These are phyloP conservation scores for Chaetomium cochliodes DNA, from an alignment of 495 filamentous ascomycete species.

Conservation along the genomic window DNA sequence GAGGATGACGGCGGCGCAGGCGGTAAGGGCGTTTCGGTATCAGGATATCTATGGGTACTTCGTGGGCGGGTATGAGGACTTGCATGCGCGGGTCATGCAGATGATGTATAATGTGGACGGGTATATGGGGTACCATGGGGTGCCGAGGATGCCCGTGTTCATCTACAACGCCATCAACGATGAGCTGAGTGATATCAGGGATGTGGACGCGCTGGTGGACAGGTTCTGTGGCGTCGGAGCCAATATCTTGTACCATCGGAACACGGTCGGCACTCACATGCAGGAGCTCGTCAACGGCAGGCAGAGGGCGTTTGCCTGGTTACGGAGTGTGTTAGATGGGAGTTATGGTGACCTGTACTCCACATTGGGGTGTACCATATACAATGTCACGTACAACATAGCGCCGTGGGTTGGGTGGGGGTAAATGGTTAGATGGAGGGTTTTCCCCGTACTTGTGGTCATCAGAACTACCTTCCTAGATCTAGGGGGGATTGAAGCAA, in stretches of 20 bases:
- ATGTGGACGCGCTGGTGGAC: constrained; percentile 46
- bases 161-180: constrained; percentile 53
- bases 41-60: constrained; percentile 47
- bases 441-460: too few relatives aligned
- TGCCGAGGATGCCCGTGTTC: constrained; percentile 48
- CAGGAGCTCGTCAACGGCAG: constrained; percentile 7
- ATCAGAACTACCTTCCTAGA: too few relatives aligned
- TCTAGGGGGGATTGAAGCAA: too few relatives aligned
- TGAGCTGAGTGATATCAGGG: constrained; percentile 44
- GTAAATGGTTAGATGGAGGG: background rate
- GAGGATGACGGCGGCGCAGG: constrained; percentile 30
- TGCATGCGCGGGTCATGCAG: constrained; percentile 28
- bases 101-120: constrained; percentile 36
- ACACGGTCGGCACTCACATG: constrained; percentile 20
- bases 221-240: constrained; percentile 41
- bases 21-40: constrained; percentile 31
- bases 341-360: background rate
- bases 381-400: constrained; percentile 9
- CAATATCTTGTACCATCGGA: constrained; percentile 47
- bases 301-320: constrained; percentile 10
- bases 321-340: constrained; percentile 5
- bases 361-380: constrained; percentile 4
- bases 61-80: constrained; percentile 34
- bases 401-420: constrained; percentile 13
- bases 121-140: constrained; percentile 43